Base-by-base conservation (phyloP, 495 filamentous ascomycete species). In the Achaetomiella virescens region DNA sequence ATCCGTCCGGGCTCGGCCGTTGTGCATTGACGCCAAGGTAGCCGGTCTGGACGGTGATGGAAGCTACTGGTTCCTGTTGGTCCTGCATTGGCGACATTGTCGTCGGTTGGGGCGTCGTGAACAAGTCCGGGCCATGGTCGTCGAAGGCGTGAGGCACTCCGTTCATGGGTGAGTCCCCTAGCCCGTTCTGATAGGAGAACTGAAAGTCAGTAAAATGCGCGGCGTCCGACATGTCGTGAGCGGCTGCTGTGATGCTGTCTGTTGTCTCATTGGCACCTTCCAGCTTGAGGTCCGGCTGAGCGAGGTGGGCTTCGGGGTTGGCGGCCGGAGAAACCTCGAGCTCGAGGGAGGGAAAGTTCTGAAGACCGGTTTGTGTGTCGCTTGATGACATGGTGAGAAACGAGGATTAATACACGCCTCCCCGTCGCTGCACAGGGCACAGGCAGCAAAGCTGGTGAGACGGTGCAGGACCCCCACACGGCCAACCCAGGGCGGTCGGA, bases 171-270 rank as follows among this genome's bases (percentile, higher is more conserved):
- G 67, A 68, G 47, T 70, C 68, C 29, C 69, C 73, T 21, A 69
- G 35, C 11, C 71, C 57, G 42, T 68, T 66, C 52, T 71, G 72
- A 46, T 75, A 77, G 8, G 72, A 61, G 55, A 77, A 78, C 29
- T 71, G 65, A 35, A 77, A 77, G 43, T 78, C 74, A 47, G 70
- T 65, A 56, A 75, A 77, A 58, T 75, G 70, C 22, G 73, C 66
- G 38, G 65, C 57, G 40, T 66, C 68, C 22, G 64, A 61, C 59
- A 71, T 53, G 45, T 68, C 64, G 61, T 65, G 58, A 25, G 62
- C 66, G 22, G 62, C 60, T n/a, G n/a, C n/a, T 33, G 64, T 64
- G 40, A 67, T 70, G 60, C 53, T 65, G 38, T 54, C 66, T 43
- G 69, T 48, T 15, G 55, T 54, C 20, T 65, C 66, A 58, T 63